These are phyloP conservation scores for Santalum album DNA, from an alignment of 164 flowering plant species.

Conservation along the genomic window DNA sequence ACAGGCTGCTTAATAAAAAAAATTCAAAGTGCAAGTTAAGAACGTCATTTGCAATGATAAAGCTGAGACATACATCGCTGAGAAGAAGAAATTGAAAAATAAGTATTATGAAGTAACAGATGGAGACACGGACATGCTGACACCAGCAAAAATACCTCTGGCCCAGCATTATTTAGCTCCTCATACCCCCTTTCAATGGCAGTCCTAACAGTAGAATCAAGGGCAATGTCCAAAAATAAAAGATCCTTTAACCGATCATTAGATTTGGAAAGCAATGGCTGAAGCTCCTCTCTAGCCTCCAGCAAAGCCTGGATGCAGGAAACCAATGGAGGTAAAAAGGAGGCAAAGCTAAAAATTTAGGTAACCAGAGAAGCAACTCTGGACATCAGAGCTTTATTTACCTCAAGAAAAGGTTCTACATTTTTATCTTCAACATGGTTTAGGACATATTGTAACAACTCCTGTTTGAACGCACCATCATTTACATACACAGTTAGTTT, in stretches of 20 bases:
- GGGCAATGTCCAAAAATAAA: constrained; percentile 88
- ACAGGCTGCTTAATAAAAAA: constrained; percentile 8
- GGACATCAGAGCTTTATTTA: constrained; percentile 14
- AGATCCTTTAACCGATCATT: constrained; percentile 77
- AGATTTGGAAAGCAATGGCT: constrained; percentile 55
- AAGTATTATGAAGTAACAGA: not conserved
- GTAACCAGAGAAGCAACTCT: not conserved
- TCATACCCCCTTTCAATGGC: constrained; percentile 91
- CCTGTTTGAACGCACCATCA: constrained; percentile 35
- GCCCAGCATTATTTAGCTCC: constrained; percentile 68
- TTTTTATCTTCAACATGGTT: constrained; percentile 82
- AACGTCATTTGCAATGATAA: not conserved
- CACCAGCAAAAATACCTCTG: constrained; percentile 54
- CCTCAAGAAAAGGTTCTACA: constrained; percentile 91
- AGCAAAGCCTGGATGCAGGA: constrained; percentile 62
- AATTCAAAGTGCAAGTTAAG: not conserved
- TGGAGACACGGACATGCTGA: not conserved
- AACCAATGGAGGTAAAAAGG: not conserved
- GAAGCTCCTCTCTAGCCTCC: constrained; percentile 88
- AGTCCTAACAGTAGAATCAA: constrained; percentile 91
- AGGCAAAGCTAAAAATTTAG: not conserved
- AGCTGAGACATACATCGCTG: not conserved
- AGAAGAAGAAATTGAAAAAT: not conserved
- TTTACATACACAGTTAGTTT: constrained; percentile 3
- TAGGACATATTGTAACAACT: constrained; percentile 57